Evolutionary conservation across 2,329 filamentous ascomycete genomes (phyloP).

Genomic region (Nemania sp.): DNA sequence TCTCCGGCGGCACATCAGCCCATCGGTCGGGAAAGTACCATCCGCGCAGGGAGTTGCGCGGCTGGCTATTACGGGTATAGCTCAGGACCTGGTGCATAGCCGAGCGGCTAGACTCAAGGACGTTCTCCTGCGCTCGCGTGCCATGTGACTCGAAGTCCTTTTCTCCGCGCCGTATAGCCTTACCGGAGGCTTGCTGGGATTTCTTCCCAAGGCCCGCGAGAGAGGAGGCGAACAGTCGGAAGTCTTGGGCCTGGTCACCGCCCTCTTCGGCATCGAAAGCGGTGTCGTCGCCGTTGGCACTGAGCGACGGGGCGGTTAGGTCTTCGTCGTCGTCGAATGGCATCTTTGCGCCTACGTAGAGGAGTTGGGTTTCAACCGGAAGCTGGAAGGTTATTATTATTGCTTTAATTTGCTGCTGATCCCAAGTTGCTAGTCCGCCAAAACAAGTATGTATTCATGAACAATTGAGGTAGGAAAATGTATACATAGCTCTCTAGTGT

Average conservation of each 20-base stretch:
- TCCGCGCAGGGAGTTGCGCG: constrained; percentile 73
- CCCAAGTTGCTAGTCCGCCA: background rate
- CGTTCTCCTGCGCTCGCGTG: constrained; percentile 81
- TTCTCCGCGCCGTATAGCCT: constrained; percentile 88
- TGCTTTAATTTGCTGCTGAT: background rate
- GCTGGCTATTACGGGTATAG: constrained; percentile 79
- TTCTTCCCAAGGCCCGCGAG: constrained; percentile 54
- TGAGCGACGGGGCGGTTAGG: constrained; percentile 27
- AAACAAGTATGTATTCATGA: background rate
- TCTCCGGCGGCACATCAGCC: constrained; percentile 48
- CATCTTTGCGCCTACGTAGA: constrained; percentile 36
- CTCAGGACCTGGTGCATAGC: constrained; percentile 91
- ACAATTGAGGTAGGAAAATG: background rate
- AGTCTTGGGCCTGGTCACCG: constrained; percentile 73
- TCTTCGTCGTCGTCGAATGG: constrained; percentile 49
- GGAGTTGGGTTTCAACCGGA: too few relatives aligned
- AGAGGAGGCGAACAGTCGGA: constrained; percentile 74
- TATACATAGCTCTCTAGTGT: background rate
- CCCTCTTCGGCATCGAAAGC: constrained; percentile 42
- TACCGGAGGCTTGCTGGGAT: constrained; percentile 55
- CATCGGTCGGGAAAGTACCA: constrained; percentile 78
- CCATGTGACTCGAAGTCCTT: constrained; percentile 98
- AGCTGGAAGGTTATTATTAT: background rate
- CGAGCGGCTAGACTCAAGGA: constrained; percentile 82
- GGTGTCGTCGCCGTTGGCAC: constrained; percentile 38